A percentile compares a stretch with the other conserved stretches of the same genome.
Evolutionary conservation across 352 stramenopile genomes (phyloP).

Genomic region (Thraustotheca clavata): DNA sequence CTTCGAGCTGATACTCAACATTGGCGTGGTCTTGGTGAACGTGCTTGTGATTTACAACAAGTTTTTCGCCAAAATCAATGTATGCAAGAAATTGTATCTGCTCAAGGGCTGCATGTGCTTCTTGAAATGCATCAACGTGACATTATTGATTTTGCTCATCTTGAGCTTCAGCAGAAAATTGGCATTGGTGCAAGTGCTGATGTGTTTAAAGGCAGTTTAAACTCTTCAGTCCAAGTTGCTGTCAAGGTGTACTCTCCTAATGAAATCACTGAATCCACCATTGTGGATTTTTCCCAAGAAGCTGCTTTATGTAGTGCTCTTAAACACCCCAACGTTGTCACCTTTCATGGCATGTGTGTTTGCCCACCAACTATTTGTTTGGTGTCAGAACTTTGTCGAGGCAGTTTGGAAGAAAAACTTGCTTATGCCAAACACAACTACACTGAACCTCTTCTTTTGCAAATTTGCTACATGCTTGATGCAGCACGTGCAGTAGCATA

Average conservation of each 20-base stretch:
- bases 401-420: constrained; percentile 37
- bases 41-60: constrained; percentile 16
- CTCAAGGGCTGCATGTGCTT: constrained; percentile 48
- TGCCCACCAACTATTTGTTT: constrained; percentile 61
- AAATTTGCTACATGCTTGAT: constrained; percentile 62
- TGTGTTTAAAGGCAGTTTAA: constrained; percentile 38
- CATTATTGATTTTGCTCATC: constrained; percentile 66
- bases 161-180: constrained; percentile 50
- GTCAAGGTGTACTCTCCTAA: constrained; percentile 55
- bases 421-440: not conserved
- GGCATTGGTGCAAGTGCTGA: constrained; percentile 34
- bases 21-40: constrained; percentile 24
- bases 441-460: constrained; percentile 40
- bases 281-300: constrained; percentile 50
- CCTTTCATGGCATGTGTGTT: constrained; percentile 47
- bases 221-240: constrained; percentile 32
- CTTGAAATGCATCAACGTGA: constrained; percentile 63
- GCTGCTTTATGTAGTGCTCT: constrained; percentile 35
- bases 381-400: constrained; percentile 65
- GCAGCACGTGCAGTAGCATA: constrained; percentile 50
- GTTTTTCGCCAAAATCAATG: constrained; percentile 15
- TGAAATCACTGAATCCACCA: constrained; percentile 41
- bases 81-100: constrained; percentile 25
- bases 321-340: constrained; percentile 44
- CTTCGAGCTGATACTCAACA: constrained; percentile 31